Evolutionary conservation across 2,329 filamentous ascomycete species (phyloP).

Genomic region (Chaetomium globosum): DNA sequence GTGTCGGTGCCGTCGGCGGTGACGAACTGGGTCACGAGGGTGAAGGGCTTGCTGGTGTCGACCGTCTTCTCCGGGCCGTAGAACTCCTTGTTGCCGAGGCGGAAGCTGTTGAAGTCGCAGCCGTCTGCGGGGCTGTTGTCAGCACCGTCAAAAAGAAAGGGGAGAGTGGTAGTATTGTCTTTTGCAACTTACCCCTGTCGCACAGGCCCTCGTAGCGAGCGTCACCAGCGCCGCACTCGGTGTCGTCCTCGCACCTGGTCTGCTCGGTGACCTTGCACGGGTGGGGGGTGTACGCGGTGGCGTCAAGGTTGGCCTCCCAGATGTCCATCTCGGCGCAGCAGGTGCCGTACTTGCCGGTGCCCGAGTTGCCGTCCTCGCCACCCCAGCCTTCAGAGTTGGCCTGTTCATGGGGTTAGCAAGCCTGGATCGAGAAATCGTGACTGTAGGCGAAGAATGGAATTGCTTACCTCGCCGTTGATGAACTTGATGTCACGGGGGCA

Average conservation of each 20-base stretch:
- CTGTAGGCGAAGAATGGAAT: slow-evolving; percentile 31
- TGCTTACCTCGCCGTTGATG: slow-evolving; percentile 54
- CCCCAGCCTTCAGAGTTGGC: slow-evolving; percentile 54
- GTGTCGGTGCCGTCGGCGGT: slow-evolving; percentile 44
- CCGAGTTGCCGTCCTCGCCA: slow-evolving; percentile 56
- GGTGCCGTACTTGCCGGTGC: slow-evolving; percentile 53
- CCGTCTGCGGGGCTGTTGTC: slow-evolving; percentile 46
- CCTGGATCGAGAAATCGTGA: not conserved
- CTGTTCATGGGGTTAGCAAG: not conserved
- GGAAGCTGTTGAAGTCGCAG: slow-evolving; percentile 64
- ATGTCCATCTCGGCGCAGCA: slow-evolving; percentile 64
- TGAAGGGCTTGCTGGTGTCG: slow-evolving; percentile 57
- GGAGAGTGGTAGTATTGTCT: too few species aligned
- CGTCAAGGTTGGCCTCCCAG: slow-evolving; percentile 66
- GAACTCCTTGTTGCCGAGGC: slow-evolving; percentile 59
- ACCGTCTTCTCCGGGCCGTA: slow-evolving; percentile 57
- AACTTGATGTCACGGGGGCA: slow-evolving; percentile 56
- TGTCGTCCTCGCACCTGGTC: slow-evolving; percentile 50
- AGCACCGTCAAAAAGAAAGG: not conserved
- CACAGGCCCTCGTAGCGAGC: slow-evolving; percentile 58
- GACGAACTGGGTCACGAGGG: slow-evolving; percentile 61
- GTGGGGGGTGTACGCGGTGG: slow-evolving; percentile 61
- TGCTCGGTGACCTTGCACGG: slow-evolving; percentile 53
- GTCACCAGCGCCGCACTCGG: slow-evolving; percentile 48
- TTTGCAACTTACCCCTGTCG: slow-evolving; percentile 48